Conservation (phyloP, 176 grass and related monocot species). For the Neostapfia colusana region DNA sequence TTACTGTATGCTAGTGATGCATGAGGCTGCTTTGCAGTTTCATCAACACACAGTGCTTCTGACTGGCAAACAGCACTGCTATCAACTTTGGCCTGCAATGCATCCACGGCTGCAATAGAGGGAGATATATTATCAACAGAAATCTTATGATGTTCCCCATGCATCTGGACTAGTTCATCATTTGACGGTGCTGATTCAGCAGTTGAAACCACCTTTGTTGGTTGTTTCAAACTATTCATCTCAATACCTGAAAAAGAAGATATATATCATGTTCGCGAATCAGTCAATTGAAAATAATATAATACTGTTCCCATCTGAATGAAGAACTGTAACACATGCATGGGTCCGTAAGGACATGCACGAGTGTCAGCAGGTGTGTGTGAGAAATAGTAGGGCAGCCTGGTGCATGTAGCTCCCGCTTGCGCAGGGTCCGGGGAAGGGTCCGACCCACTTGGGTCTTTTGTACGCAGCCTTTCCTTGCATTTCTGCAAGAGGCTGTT, state of each 20-base stretch:
- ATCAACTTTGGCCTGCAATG: slow-evolving; percentile 26
- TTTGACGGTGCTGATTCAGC: slow-evolving; percentile 25
- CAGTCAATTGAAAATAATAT: neutral
- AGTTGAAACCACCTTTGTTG: slow-evolving; percentile 23
- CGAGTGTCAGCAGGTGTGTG: neutral
- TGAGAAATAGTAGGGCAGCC: too few relatives aligned
- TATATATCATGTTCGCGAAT: neutral
- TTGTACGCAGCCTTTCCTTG: too few relatives aligned
- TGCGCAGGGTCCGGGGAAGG: too few relatives aligned
- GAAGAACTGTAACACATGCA: neutral
- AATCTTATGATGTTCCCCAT: slow-evolving; percentile 23
- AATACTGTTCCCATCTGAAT: neutral
- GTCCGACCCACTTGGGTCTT: too few relatives aligned
- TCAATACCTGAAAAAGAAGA: neutral
- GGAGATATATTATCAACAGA: slow-evolving; percentile 25
- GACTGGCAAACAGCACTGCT: slow-evolving; percentile 4
- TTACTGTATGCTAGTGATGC: neutral
- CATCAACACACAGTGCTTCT: neutral
- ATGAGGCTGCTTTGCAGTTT: neutral
- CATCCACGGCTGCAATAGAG: neutral
- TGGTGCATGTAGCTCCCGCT: too few relatives aligned
- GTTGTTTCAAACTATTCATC: slow-evolving; percentile 25
- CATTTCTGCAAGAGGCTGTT: too few relatives aligned
- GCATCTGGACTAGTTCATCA: slow-evolving; percentile 17
- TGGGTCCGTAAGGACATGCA: neutral